A percentile compares a stretch with the other conserved stretches of the same genome.
These are phyloP conservation scores for Scutellospora calospora DNA, from an alignment of 371 early-diverging fungal species.

Conservation along the genomic window DNA sequence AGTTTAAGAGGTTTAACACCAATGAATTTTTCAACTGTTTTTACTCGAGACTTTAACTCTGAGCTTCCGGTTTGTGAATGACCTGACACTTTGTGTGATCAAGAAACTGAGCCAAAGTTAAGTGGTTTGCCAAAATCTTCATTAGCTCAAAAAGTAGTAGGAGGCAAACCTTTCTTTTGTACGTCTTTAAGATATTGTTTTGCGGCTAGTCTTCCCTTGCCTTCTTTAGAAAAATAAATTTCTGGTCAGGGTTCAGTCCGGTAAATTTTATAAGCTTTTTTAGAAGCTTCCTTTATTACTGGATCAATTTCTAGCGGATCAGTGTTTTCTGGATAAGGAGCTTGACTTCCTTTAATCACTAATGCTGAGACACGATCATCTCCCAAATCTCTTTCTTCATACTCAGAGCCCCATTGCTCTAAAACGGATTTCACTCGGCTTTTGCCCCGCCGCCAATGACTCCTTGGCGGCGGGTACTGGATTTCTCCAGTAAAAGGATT, in stretches of 20 bases:
- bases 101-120: too few species aligned
- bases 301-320: neutral
- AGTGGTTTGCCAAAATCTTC: too few species aligned
- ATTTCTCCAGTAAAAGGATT: neutral
- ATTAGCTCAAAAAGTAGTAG: too few species aligned
- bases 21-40: too few species aligned
- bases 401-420: neutral
- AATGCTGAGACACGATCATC: neutral
- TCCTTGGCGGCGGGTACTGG: neutral
- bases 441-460: neutral
- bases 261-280: neutral
- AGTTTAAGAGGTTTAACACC: too few species aligned
- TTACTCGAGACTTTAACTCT: too few species aligned
- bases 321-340: neutral
- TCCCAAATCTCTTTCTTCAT: neutral
- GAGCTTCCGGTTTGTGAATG: too few species aligned
- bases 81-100: too few species aligned
- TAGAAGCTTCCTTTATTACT: neutral
- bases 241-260: neutral
- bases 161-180: too few species aligned
- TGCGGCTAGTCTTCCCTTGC: too few species aligned
- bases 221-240: neutral
- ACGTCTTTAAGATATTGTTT: too few species aligned
- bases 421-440: neutral
- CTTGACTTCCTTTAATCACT: neutral